phyloP scores from a whole-genome alignment of 805 yeast species.

The Metschnikowia cubensis region DNA sequence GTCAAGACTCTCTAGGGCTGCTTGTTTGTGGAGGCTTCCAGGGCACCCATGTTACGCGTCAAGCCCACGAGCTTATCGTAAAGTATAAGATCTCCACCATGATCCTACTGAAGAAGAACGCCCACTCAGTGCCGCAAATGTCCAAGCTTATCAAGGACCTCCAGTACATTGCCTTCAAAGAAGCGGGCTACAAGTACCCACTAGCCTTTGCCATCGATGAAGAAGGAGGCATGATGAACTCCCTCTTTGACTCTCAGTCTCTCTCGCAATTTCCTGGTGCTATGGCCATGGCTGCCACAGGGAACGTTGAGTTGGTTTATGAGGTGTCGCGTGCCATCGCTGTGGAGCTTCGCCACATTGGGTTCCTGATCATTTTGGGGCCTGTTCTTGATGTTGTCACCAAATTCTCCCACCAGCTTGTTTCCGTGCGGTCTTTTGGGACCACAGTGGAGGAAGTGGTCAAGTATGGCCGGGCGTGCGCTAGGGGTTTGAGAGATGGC shows the following conservation, averaged over 20 bases:
- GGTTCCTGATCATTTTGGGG: conserved; percentile 53
- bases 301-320: conserved; percentile 45
- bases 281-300: conserved; percentile 59
- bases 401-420: conserved; percentile 50
- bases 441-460: conserved; percentile 56
- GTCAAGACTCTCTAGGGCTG: conserved; percentile 37
- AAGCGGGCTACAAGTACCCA: conserved; percentile 49
- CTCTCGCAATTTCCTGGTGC: conserved; percentile 62
- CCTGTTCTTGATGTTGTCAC: conserved; percentile 62
- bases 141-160: conserved; percentile 47
- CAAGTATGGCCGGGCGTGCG: conserved; percentile 50
- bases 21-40: conserved; percentile 58
- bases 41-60: conserved; percentile 50
- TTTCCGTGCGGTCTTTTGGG: conserved; percentile 60
- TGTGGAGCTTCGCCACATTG: conserved; percentile 48
- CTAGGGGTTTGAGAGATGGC: conserved; percentile 50
- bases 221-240: conserved; percentile 62
- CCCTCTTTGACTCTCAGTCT: conserved; percentile 48
- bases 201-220: conserved; percentile 56
- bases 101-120: conserved; percentile 50
- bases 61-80: conserved; percentile 48
- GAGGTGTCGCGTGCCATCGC: conserved; percentile 54
- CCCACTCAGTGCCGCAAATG: conserved; percentile 46
- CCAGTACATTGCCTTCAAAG: conserved; percentile 48
- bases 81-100: conserved; percentile 50